A percentile compares a stretch with the other conserved stretches of the same genome.
phyloP scores from a whole-genome alignment of 2,329 filamentous ascomycete genomes.

The Fusarium albidum region DNA sequence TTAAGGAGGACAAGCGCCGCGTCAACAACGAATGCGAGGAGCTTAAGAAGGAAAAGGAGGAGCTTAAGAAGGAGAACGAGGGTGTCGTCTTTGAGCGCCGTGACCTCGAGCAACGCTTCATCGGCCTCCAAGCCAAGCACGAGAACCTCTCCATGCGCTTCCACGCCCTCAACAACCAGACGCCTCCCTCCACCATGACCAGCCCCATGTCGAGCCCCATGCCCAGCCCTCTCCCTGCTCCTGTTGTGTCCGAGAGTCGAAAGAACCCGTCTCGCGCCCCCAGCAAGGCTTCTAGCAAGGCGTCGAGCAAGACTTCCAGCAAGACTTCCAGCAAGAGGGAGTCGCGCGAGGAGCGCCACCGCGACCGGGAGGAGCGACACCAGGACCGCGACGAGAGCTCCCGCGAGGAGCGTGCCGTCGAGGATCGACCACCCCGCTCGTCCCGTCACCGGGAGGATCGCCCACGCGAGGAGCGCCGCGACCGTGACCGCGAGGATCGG shows the following conservation, averaged over 20 bases:
- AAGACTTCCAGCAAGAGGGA: constrained; percentile 40
- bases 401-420: constrained; percentile 26
- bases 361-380: constrained; percentile 34
- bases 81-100: constrained; percentile 42
- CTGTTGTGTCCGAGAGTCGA: constrained; percentile 39
- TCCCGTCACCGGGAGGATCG: constrained; percentile 27
- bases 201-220: constrained; percentile 38
- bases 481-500: constrained; percentile 37
- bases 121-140: constrained; percentile 41
- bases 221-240: constrained; percentile 35
- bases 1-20: constrained; percentile 39
- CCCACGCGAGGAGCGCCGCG: constrained; percentile 37
- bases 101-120: constrained; percentile 37
- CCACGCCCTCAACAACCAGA: constrained; percentile 37
- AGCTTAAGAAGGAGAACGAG: constrained; percentile 37
- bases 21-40: constrained; percentile 40
- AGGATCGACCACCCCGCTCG: constrained; percentile 17
- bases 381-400: constrained; percentile 34
- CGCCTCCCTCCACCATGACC: constrained; percentile 34
- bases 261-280: constrained; percentile 41
- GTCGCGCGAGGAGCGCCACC: constrained; percentile 36
- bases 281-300: constrained; percentile 44
- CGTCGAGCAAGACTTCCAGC: constrained; percentile 35
- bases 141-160: constrained; percentile 42
- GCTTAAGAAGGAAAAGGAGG: constrained; percentile 32